Conservation (phyloP, 495 filamentous ascomycete genomes). For the Hyaloscypha variabilis region DNA sequence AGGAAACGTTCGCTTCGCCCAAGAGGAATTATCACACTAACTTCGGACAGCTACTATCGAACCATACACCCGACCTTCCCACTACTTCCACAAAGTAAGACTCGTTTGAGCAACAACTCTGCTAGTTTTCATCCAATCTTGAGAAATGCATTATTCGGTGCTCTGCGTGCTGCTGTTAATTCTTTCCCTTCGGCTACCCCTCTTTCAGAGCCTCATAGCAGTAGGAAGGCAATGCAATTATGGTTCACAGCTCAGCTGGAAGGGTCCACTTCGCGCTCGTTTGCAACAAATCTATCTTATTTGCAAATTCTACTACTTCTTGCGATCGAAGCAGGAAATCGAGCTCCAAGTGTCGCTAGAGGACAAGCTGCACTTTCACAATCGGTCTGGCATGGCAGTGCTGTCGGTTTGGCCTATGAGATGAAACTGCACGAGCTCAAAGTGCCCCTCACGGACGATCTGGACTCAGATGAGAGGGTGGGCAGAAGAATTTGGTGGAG, state of each 20-base stretch:
- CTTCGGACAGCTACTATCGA: constrained; percentile 61
- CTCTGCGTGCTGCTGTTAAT: constrained; percentile 63
- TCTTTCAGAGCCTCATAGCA: constrained; percentile 38
- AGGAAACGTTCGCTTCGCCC: constrained; percentile 29
- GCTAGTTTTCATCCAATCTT: constrained; percentile 60
- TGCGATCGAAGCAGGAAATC: constrained; percentile 60
- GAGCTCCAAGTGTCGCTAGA: constrained; percentile 25
- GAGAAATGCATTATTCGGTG: constrained; percentile 72
- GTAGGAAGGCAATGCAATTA: constrained; percentile 50
- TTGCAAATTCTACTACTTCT: constrained; percentile 66
- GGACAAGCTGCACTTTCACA: constrained; percentile 36
- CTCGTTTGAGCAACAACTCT: constrained; percentile 61
- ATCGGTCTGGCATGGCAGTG: constrained; percentile 52
- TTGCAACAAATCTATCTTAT: constrained; percentile 58
- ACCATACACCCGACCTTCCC: constrained; percentile 76
- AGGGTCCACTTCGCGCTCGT: constrained; percentile 39
- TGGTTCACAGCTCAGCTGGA: constrained; percentile 57
- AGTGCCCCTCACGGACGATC: constrained; percentile 45
- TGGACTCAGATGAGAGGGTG: constrained; percentile 72
- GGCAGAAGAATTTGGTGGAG: constrained; percentile 75
- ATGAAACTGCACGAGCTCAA: constrained; percentile 54
- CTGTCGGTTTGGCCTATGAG: constrained; percentile 59
- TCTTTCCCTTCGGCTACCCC: constrained; percentile 48
- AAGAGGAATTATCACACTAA: background rate
- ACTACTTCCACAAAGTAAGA: constrained; percentile 68